Conservation (phyloP, 2,329 filamentous ascomycete genomes). For the Fusarium sp. region DNA sequence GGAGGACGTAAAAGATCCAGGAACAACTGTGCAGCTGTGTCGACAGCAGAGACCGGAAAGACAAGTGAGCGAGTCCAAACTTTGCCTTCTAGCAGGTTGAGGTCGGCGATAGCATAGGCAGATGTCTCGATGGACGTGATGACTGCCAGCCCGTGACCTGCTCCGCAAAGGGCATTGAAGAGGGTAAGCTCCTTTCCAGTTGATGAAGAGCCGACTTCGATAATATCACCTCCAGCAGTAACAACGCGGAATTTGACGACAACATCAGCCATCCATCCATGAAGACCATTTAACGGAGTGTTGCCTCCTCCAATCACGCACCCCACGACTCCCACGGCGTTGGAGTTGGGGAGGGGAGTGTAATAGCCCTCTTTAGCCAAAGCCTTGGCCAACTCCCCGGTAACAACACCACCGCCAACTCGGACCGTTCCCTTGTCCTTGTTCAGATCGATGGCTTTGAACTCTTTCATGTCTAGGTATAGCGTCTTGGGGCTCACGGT, state of each 20-base stretch:
- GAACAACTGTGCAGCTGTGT: conserved; percentile 37
- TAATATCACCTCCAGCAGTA: conserved; percentile 25
- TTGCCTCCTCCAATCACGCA: conserved; percentile 45
- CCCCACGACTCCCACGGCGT: conserved; percentile 45
- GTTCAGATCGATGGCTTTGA: conserved; percentile 46
- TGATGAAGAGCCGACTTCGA: conserved; percentile 28
- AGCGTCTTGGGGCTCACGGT: conserved; percentile 43
- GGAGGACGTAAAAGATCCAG: conserved; percentile 29
- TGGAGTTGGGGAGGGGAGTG: conserved; percentile 44
- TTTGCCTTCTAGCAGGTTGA: conserved; percentile 44
- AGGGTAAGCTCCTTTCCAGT: conserved; percentile 40
- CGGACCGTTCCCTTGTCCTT: conserved; percentile 38
- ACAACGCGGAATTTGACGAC: conserved; percentile 45
- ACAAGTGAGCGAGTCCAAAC: conserved; percentile 49
- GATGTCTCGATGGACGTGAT: conserved; percentile 45
- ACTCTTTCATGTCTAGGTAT: conserved; percentile 49
- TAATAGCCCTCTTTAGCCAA: conserved; percentile 46
- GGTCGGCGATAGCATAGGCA: conserved; percentile 35
- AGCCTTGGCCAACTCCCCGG: conserved; percentile 41
- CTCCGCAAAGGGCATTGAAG: conserved; percentile 49
- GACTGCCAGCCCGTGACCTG: conserved; percentile 50
- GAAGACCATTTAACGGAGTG: conserved; percentile 42
- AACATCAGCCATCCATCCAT: conserved; percentile 50
- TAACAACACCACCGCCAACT: conserved; percentile 46
- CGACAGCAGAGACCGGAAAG: conserved; percentile 42